phyloP scores from a whole-genome alignment of 768 basidiomycete genomes.

The Myochromella boudieri region DNA sequence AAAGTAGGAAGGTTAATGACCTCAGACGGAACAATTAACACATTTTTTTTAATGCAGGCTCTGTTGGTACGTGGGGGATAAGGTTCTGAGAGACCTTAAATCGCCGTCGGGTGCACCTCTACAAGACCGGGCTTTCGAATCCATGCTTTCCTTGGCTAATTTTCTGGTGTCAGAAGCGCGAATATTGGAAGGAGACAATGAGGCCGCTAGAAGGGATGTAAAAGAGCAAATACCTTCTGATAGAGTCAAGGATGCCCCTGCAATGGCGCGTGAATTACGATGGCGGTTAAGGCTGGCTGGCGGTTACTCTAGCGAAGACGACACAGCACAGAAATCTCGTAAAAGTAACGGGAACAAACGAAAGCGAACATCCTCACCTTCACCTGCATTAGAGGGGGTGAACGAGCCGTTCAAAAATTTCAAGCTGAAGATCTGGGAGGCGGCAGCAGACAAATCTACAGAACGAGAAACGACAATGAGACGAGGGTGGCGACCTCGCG shows the following conservation, averaged over 20 bases:
- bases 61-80: constrained; percentile 90
- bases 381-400: constrained; percentile 17
- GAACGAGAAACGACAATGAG: constrained; percentile 39
- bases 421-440: constrained; percentile 68
- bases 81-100: constrained; percentile 72
- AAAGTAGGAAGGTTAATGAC: constrained; percentile 43
- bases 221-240: constrained; percentile 82
- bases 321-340: constrained; percentile 33
- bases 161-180: constrained; percentile 81
- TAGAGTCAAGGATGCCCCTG: constrained; percentile 78
- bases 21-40: background rate
- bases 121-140: constrained; percentile 61
- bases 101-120: constrained; percentile 34
- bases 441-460: constrained; percentile 37
- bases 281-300: constrained; percentile 74
- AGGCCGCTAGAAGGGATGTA: constrained; percentile 71
- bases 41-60: constrained; percentile 45
- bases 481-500: constrained; percentile 37
- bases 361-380: constrained; percentile 41
- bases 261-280: constrained; percentile 78
- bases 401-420: constrained; percentile 58
- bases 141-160: constrained; percentile 67
- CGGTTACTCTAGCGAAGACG: constrained; percentile 69
- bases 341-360: constrained; percentile 26
- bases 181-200: constrained; percentile 67